Conservation (phyloP, 371 early-diverging fungal genomes). For the Mortierella sp. region DNA sequence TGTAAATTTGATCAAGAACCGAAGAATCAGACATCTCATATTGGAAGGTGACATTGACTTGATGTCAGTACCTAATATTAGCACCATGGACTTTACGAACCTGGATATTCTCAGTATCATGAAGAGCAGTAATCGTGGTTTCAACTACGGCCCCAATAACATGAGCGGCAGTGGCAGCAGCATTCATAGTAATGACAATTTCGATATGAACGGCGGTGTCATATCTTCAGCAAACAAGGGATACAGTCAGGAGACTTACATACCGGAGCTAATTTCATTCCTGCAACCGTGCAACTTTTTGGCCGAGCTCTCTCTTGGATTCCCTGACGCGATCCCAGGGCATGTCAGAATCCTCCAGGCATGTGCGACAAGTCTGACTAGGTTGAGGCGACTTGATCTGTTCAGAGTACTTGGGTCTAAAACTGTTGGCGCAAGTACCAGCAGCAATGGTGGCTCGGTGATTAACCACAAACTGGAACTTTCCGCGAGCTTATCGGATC, state of each 20-base stretch:
- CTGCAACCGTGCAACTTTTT: slow-evolving; percentile 24
- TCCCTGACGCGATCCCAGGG: slow-evolving; percentile 39
- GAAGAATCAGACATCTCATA: slow-evolving; percentile 24
- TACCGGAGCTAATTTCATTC: slow-evolving; percentile 32
- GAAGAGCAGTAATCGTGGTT: slow-evolving; percentile 33
- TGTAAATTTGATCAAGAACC: slow-evolving; percentile 32
- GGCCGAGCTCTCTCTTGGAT: slow-evolving; percentile 35
- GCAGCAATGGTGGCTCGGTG: neutral
- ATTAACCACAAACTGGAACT: slow-evolving; percentile 41
- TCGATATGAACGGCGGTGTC: neutral
- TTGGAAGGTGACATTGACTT: slow-evolving; percentile 49
- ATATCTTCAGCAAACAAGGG: neutral
- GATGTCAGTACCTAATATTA: slow-evolving; percentile 36
- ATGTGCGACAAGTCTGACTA: slow-evolving; percentile 15
- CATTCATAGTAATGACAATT: slow-evolving; percentile 10
- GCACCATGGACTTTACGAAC: slow-evolving; percentile 46
- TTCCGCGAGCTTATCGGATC: slow-evolving; percentile 27
- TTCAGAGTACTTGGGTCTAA: slow-evolving; percentile 20
- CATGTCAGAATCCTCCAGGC: slow-evolving; percentile 47
- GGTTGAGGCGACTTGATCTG: slow-evolving; percentile 31
- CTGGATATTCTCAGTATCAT: slow-evolving; percentile 40
- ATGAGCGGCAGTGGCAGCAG: neutral
- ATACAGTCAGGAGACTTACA: slow-evolving; percentile 24
- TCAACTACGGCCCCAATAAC: neutral
- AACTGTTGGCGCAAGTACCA: neutral